Evolutionary conservation across 768 basidiomycete genomes (phyloP), one percentile per base, ranked within the genome.

Genomic region (Psilocybe subaeruginosa): DNA sequence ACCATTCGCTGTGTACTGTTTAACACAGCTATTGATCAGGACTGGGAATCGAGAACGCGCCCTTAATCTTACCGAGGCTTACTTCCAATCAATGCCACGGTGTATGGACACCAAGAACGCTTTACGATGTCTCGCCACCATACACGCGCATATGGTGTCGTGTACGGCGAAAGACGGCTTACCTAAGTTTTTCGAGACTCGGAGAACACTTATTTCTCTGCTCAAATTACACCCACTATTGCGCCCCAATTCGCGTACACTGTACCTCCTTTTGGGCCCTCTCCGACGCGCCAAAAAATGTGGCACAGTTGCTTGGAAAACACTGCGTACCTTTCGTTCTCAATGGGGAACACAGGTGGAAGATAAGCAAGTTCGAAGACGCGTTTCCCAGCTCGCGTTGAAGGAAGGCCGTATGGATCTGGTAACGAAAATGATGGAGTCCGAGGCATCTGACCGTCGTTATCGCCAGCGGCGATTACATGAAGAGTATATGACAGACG

Each of bases 351-450:
- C 72, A 17, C 71, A 70, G 27, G 74, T 88, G 4, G 82, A 82
- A 65, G 85, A 89, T 73, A 76, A 79, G 54, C 75, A 78, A 19
- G 89, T 92, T 19, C 80, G 83, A 67, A 82, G 86, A 59, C 83
- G 87, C 45, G 72, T 92, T 55, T 80, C 81, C 4, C 73, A 71
- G 45, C 76, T 89, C 50, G 90, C 89, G 31, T 67, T 88, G 57
- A 89, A 87, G 70, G 85, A 92, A 74, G 84, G 87, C 14, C 81
- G 87, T 48, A 72, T 77, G 62, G 85, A 85, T 66, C 81, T 89
- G 59, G 74, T 76, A 16, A 56, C 74, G 60, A 68, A 68, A 37
- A 62, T 69, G 30, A 23, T 46, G 31, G 35, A 29, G 31, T 43
- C 7, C 37, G 64, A 62, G 57, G 27, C 49, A 39, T 48, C 47